Evolutionary conservation across 176 grass and related monocot genomes (phyloP).

Genomic region (Saccharum spontaneum): DNA sequence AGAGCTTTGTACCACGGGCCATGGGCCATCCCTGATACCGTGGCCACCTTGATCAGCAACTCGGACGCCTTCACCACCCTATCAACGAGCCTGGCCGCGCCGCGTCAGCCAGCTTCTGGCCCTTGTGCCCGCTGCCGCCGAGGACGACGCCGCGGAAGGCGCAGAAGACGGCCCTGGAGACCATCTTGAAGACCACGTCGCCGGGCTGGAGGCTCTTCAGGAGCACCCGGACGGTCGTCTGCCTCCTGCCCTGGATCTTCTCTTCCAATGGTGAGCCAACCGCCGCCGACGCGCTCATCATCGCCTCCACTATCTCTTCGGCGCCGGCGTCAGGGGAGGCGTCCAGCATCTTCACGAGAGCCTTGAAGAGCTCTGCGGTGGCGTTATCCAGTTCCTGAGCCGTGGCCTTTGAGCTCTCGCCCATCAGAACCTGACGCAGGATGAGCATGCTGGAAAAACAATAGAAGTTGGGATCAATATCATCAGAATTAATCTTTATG

Average conservation of each 20-base stretch:
- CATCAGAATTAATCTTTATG: background rate
- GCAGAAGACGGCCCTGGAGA: slow-evolving; percentile 55
- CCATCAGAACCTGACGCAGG: slow-evolving; percentile 70
- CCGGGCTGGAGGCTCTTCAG: slow-evolving; percentile 70
- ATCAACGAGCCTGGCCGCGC: slow-evolving; percentile 39
- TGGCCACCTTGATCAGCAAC: slow-evolving; percentile 55
- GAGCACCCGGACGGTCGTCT: slow-evolving; percentile 63
- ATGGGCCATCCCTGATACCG: slow-evolving; percentile 57
- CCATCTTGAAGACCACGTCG: slow-evolving; percentile 65
- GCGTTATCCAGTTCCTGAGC: slow-evolving; percentile 38
- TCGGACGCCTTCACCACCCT: slow-evolving; percentile 45
- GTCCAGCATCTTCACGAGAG: slow-evolving; percentile 54
- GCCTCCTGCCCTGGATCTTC: slow-evolving; percentile 49
- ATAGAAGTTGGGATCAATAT: background rate
- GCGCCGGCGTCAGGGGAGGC: slow-evolving; percentile 48
- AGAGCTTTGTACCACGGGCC: slow-evolving; percentile 65
- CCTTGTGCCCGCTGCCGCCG: slow-evolving; percentile 48
- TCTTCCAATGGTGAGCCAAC: slow-evolving; percentile 23
- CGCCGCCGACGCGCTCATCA: slow-evolving; percentile 40
- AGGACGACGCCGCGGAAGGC: slow-evolving; percentile 56
- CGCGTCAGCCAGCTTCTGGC: slow-evolving; percentile 60
- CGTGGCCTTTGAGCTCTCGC: slow-evolving; percentile 42
- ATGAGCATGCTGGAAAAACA: slow-evolving; percentile 65
- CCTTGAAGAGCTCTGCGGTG: slow-evolving; percentile 42
- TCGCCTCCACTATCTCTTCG: slow-evolving; percentile 59